Base-by-base conservation (phyloP, 148 eudicot species). In the Rhododendron kiyosumense region DNA sequence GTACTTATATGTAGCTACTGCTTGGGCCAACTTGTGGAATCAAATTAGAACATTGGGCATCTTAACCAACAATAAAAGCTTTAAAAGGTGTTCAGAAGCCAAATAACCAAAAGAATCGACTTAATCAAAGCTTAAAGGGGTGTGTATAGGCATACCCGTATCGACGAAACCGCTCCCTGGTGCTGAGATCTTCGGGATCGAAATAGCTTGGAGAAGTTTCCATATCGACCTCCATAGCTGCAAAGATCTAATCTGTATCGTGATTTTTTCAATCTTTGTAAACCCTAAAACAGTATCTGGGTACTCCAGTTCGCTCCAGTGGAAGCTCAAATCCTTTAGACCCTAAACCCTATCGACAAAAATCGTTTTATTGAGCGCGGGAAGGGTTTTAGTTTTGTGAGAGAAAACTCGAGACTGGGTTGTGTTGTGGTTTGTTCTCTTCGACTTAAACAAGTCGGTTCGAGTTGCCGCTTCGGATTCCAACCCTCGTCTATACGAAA, bases 141-240 rank as follows among this genome's bases (percentile, higher is more conserved):
- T 4, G 28, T 24, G 10, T 63, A 54, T 22, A 38, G 74, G 14
- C 26, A 24, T 92, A 95, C 97, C 98, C 94, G 85, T 94, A 96
- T n/a, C 99, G 97, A 79, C 99, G 99, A 89, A 79, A 96, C 22
- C 90, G 96, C 86, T 94, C 97, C 79, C 99, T 86, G 54, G 57
- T 85, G 78, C 92, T 92, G 87, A 91, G 86, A 89, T 96, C 93
- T 81, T 91, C 85, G 34, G 98, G 95, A 84, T 96, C 95, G 77
- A 90, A 92, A 65, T 93, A 90, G 89, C 90, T 92, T 5, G 98
- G 98, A 88, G 98, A 94, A 85, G 96, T 86, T 15, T 93, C 95
- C 94, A 91, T 93, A 82, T 95, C 95, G 20, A 92, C 88, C 18
- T 95, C 95, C 98, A 96, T 94, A 18, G 61, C 84, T 41, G 17